Conservation (phyloP, 2,329 filamentous ascomycete species). For the Ophiostoma perfectum region DNA sequence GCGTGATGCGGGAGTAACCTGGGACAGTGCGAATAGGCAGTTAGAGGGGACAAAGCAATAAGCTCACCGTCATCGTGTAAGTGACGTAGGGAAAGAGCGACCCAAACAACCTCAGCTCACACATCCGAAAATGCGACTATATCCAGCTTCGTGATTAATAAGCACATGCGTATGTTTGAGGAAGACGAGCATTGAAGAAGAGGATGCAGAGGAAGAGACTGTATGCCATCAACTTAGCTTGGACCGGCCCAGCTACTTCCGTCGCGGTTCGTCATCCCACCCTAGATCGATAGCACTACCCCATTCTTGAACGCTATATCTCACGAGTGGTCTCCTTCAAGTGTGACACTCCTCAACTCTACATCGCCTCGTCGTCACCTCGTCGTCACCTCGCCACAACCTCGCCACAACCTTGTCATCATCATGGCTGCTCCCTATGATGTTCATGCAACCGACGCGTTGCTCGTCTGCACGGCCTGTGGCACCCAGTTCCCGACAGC, state of each 20-base stretch:
- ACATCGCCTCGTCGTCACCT: neutral
- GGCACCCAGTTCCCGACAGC: constrained; percentile 62
- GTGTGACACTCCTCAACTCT: neutral
- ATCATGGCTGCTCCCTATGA: constrained; percentile 39
- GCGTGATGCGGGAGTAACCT: neutral
- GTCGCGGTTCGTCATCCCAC: neutral
- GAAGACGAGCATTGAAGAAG: no score
- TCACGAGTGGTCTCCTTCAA: neutral
- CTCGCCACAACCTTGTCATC: constrained; percentile 36
- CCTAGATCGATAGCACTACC: neutral
- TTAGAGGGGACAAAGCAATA: neutral
- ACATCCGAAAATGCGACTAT: no score
- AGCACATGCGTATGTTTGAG: no score
- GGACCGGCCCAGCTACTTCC: neutral
- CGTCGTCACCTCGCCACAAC: neutral
- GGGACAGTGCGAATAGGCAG: neutral
- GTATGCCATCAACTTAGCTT: neutral
- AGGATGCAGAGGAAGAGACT: no score
- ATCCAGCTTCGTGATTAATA: no score
- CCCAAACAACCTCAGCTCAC: neutral
- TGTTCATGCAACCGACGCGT: constrained; percentile 21
- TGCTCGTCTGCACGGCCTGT: constrained; percentile 61
- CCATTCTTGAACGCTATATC: neutral
- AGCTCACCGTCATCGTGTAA: neutral
- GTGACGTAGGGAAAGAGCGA: constrained; percentile 12